Evolutionary conservation across 2,329 filamentous ascomycete genomes (phyloP), one percentile per base, ranked within the genome.

Genomic region (Xylaria sp.): DNA sequence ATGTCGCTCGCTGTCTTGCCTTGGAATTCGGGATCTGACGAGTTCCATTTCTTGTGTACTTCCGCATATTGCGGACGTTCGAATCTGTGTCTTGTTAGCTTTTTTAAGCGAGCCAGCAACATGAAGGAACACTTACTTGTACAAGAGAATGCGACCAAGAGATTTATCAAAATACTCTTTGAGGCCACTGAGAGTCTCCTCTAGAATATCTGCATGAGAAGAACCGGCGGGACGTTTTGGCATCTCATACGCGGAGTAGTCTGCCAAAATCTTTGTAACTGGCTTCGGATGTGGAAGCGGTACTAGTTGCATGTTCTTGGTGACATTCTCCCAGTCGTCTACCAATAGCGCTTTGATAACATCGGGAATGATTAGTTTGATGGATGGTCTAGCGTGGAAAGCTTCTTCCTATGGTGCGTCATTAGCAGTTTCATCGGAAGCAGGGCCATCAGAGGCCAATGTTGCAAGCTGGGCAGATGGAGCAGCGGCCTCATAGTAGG

Each of bases 261-360:
- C 92, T 58, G 93, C 87, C 17, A 99, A 83, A 69, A 99, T 93
- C 72, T 88, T 83, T 71, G 87, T 89, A 68, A 96, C 93, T 0
- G 95, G 89, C 60, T 91, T 88, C 33, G 86, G 84, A 56, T 93
- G 90, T 0, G 96, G 96, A 17, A 99, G 85, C 1, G 93, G 90
- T 38, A 97, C 93, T 4, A 98, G 89, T 77, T 95, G 93, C 74
- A 93, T 89, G 78, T 97, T 96, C 83, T 97, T 98, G 65, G 96
- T 99, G 70, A 99, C 90, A 75, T 97, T 97, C 80, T 99, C 96
- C 96, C 96, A 99, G 80, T 99, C 96, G 78, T 99, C 96, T 26
- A 99, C 96, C 3, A 99, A 88, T 71, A 97, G 87, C 17, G 92
- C 93, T 83, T 98, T 97, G 73, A 99, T 86, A 72, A 92, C 89